A percentile compares a stretch with the other conserved stretches of the same genome.
Evolutionary conservation across 202 grass and related monocot species (phyloP).

Genomic region (Setaria italica): DNA sequence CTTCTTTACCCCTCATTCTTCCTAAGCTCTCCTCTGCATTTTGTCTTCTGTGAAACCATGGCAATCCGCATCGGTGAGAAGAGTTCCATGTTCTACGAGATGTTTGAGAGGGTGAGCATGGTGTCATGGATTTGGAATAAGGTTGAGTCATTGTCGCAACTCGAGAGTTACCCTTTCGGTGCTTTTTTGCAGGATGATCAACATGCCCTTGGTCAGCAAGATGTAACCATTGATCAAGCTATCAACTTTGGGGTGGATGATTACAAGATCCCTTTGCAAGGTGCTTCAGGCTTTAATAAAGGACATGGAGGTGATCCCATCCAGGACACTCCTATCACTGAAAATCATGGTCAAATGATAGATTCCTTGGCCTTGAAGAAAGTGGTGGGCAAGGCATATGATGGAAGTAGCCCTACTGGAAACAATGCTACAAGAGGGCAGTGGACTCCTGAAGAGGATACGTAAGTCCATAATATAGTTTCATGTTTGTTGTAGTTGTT

Average conservation of each 20-base stretch:
- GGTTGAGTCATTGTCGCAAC: neutral
- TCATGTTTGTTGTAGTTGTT: neutral
- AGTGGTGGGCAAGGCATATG: neutral
- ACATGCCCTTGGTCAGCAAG: neutral
- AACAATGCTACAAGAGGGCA: neutral
- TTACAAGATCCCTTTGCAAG: too few species aligned
- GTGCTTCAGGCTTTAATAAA: neutral
- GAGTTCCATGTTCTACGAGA: neutral
- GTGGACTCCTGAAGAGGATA: neutral
- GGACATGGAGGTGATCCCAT: neutral
- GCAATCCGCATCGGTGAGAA: neutral
- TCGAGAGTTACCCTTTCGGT: neutral
- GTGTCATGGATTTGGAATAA: neutral
- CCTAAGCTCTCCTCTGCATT: neutral
- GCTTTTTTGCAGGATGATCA: neutral
- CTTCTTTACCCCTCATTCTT: neutral
- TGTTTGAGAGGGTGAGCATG: neutral
- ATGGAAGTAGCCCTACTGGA: too few species aligned
- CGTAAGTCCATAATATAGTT: neutral
- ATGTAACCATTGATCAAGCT: neutral
- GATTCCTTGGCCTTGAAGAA: neutral
- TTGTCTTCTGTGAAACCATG: neutral
- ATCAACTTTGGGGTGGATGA: neutral
- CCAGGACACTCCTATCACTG: neutral
- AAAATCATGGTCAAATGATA: neutral